Evolutionary conservation across 371 early-diverging fungal species (phyloP).

Genomic region (Actinomucor elegans): DNA sequence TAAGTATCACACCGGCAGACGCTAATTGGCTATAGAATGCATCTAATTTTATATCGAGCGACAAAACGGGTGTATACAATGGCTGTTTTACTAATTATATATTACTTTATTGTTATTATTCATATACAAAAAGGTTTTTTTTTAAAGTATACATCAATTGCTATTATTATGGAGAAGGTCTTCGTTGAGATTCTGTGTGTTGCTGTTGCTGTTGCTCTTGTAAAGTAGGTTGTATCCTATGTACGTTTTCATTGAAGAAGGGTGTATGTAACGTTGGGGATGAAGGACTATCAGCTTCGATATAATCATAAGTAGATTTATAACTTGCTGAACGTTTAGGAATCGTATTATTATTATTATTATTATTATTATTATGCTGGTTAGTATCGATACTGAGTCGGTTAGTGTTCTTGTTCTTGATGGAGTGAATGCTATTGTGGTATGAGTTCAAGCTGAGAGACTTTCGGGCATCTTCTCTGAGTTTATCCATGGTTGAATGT

Average conservation of each 20-base stretch:
- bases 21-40: too few relatives aligned
- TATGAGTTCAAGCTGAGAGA: not conserved
- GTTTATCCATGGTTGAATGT: not conserved
- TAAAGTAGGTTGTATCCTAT: not conserved
- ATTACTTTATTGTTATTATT: too few relatives aligned
- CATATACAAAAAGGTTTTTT: too few relatives aligned
- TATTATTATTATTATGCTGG: not conserved
- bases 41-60: too few relatives aligned
- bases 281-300: slow-evolving; percentile 35
- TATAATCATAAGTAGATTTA: slow-evolving; percentile 26
- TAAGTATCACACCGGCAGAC: too few relatives aligned
- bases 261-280: slow-evolving; percentile 41
- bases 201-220: not conserved
- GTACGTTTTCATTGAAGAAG: slow-evolving; percentile 16
- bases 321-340: slow-evolving; percentile 37
- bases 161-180: too few relatives aligned
- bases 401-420: too few relatives aligned
- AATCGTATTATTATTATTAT: slow-evolving; percentile 7
- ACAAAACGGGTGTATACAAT: too few relatives aligned
- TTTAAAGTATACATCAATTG: too few relatives aligned
- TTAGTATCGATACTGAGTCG: not conserved
- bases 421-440: not conserved
- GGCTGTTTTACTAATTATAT: too few relatives aligned
- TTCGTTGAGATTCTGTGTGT: not conserved
- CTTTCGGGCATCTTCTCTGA: not conserved